These are phyloP conservation scores for Aspergillus nidulans DNA, from an alignment of 495 filamentous ascomycete species.

Conservation along the genomic window DNA sequence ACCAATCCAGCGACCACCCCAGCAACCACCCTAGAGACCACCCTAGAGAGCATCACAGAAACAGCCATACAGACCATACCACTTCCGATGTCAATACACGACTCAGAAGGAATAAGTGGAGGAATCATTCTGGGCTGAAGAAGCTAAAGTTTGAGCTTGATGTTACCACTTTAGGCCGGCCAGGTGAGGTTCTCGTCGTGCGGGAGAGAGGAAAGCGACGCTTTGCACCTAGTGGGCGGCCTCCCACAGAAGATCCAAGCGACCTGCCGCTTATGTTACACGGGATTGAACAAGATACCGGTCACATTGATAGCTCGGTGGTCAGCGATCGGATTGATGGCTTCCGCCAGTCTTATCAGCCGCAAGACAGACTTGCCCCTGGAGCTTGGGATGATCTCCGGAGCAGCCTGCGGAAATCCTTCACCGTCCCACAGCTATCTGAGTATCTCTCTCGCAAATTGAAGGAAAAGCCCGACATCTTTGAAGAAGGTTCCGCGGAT, in stretches of 20 bases:
- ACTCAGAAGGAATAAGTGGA: not conserved
- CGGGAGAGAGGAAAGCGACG: constrained; percentile 15
- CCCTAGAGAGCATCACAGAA: too few species aligned
- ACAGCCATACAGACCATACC: too few species aligned
- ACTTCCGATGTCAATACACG: too few species aligned
- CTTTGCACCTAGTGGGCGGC: not conserved
- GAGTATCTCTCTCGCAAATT: constrained; percentile 22
- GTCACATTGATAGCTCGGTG: not conserved
- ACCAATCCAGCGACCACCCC: not conserved
- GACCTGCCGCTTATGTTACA: constrained; percentile 26
- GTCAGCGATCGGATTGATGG: constrained; percentile 25
- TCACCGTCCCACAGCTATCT: constrained; percentile 32
- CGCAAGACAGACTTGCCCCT: constrained; percentile 20
- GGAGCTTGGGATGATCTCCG: constrained; percentile 28
- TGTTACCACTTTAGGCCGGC: constrained; percentile 37
- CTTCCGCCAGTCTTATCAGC: constrained; percentile 14
- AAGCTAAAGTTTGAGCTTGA: constrained; percentile 17
- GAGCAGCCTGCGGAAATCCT: constrained; percentile 26
- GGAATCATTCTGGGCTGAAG: not conserved
- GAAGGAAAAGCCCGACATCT: not conserved
- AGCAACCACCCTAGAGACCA: not conserved
- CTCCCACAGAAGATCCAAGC: not conserved
- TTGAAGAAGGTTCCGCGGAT: not conserved
- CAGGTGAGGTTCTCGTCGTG: constrained; percentile 40
- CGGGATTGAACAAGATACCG: constrained; percentile 25